A percentile compares a stretch with the other conserved stretches of the same genome.
phyloP scores from a whole-genome alignment of 345 rosid species.

The Dipteronia dyeriana region DNA sequence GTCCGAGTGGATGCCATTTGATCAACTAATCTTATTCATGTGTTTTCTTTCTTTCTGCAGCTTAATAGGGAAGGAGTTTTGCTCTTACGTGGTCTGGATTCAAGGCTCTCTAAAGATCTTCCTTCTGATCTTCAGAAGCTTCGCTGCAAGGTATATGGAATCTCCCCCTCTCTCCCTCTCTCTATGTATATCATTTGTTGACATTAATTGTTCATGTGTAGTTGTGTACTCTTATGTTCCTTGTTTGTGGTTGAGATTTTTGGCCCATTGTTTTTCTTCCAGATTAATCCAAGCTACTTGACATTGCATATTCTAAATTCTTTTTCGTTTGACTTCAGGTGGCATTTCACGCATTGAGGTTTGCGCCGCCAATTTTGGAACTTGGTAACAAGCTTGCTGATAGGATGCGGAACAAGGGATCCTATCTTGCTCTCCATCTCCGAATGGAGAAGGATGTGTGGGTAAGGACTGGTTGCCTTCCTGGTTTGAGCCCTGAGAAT shows the following conservation, averaged over 20 bases:
- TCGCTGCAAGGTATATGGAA: conserved; percentile 73
- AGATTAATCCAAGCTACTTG: neutral
- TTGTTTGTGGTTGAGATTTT: neutral
- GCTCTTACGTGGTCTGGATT: conserved; percentile 87
- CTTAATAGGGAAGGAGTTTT: conserved; percentile 83
- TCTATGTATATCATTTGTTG: too few species aligned
- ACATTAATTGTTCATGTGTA: neutral
- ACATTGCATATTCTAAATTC: conserved; percentile 3
- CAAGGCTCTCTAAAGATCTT: conserved; percentile 90
- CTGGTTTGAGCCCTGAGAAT: conserved; percentile 70
- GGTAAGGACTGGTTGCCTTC: conserved; percentile 96
- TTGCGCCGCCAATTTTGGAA: conserved; percentile 66
- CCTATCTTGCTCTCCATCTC: conserved; percentile 88
- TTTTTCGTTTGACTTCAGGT: conserved; percentile 44
- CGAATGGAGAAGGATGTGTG: conserved; percentile 93
- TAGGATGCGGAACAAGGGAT: conserved; percentile 84
- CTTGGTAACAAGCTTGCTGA: conserved; percentile 78
- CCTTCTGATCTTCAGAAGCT: conserved; percentile 94
- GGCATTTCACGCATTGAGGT: conserved; percentile 80
- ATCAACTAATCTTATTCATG: conserved; percentile 7
- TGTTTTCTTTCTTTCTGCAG: conserved; percentile 44
- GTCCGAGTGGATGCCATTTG: conserved; percentile 1
- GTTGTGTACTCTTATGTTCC: neutral
- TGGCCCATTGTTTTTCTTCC: neutral
- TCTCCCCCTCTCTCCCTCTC: neutral